These are phyloP conservation scores for Ascosphaera pollenicola DNA, from an alignment of 2,329 filamentous ascomycete genomes.

Conservation along the genomic window DNA sequence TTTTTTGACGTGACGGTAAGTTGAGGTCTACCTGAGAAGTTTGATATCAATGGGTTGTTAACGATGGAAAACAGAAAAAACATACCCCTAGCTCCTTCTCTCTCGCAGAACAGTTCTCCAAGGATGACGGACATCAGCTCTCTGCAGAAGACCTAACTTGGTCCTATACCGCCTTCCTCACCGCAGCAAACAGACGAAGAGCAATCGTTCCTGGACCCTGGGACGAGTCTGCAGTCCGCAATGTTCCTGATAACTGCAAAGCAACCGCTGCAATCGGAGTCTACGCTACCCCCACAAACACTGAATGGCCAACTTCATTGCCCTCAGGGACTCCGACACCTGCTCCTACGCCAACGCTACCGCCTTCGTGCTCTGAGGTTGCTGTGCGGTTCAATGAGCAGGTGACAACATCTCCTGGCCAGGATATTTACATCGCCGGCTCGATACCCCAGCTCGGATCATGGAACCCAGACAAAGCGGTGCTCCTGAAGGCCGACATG, in stretches of 20 bases:
- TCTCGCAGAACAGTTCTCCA: conserved; percentile 21
- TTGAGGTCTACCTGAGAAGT: neutral
- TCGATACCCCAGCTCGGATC: conserved; percentile 35
- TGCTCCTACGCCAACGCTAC: conserved; percentile 9
- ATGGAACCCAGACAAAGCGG: conserved; percentile 35
- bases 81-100: conserved; percentile 37
- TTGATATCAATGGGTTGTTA: too few species aligned
- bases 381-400: conserved; percentile 40
- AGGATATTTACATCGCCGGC: conserved; percentile 44
- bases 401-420: conserved; percentile 35
- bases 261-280: conserved; percentile 13
- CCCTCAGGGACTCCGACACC: conserved; percentile 7
- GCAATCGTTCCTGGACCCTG: conserved; percentile 14
- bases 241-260: conserved; percentile 12
- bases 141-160: conserved; percentile 23
- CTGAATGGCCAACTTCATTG: conserved; percentile 13
- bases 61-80: conserved; percentile 6
- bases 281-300: conserved; percentile 14
- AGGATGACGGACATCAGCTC: conserved; percentile 12
- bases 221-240: conserved; percentile 13
- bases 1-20: conserved; percentile 23
- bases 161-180: conserved; percentile 23
- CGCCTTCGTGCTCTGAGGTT: too few species aligned
- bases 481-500: conserved; percentile 32
- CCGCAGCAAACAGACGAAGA: conserved; percentile 13